phyloP scores from a whole-genome alignment of 495 filamentous ascomycete species.

The Penicillium daleae region DNA sequence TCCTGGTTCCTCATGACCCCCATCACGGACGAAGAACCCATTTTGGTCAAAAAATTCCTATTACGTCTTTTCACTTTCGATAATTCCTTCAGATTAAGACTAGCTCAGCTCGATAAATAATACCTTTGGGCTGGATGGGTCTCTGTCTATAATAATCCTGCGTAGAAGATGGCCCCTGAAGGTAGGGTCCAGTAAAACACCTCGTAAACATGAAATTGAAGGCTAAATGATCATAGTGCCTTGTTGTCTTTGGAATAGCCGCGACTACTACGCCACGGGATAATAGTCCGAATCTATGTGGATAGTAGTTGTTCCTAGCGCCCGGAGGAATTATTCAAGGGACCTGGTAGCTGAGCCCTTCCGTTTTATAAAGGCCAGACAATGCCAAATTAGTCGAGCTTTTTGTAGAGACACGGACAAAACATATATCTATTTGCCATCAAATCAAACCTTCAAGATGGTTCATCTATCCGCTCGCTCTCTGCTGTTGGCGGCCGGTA shows the following conservation, averaged over 20 bases:
- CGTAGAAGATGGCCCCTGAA: neutral
- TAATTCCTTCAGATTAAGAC: neutral
- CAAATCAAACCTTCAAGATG: conserved; percentile 21
- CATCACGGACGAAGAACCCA: neutral
- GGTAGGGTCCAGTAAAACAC: neutral
- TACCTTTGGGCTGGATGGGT: neutral
- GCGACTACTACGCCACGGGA: conserved; percentile 33
- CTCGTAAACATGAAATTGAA: neutral
- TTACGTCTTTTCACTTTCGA: neutral
- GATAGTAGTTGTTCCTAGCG: conserved; percentile 14
- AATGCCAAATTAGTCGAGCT: neutral
- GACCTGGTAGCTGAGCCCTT: neutral
- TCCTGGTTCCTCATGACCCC: neutral
- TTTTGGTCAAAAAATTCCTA: neutral
- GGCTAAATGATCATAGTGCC: neutral
- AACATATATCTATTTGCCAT: neutral
- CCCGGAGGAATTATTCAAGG: conserved; percentile 5
- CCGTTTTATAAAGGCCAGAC: conserved; percentile 1
- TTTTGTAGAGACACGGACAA: neutral
- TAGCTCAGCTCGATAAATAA: neutral
- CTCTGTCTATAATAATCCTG: neutral
- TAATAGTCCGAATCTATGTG: conserved; percentile 19
- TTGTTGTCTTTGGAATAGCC: conserved; percentile 19
- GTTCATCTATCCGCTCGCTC: conserved; percentile 25
- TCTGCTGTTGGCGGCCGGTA: conserved; percentile 30